Base-by-base conservation (phyloP, 2,329 filamentous ascomycete species). In the Juglanconis sp. region DNA sequence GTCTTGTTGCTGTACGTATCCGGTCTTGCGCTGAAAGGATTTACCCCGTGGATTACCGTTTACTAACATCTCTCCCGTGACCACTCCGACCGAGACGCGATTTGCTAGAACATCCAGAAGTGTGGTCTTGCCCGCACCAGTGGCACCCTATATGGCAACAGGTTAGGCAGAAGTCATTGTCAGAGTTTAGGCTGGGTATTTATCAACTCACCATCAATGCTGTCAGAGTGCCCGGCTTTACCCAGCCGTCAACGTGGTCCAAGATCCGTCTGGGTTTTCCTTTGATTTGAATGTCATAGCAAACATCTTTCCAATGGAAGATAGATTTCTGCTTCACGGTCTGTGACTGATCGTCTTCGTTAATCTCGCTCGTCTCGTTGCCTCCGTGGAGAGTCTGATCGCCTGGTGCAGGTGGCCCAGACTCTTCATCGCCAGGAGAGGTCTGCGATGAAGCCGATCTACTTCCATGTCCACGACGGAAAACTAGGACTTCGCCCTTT, bases 211-310 rank as follows among this genome's bases (percentile, higher is more conserved):
- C 85, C 84, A 87, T 87, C 5, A 96, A 79, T 1, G 91, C 92
- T 3, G 92, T 96, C 38, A 96, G 76, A 1, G 90, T 96, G 35
- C 92, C 92, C 0, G 92, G 92, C 72, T 93, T 93, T 59, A 96
- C 91, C 90, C 91, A 96, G 5, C 92, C 92, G 66, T 90, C 86
- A 1, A 96, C 89, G 59, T 92, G 78, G 65, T 96, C 87, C 56
- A 96, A 75, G 62, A 96, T 71, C 17, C 88, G 82, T n/a, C 91
- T 84, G 1, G 80, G 76, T 64, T 91, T 84, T 1, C 80, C 81
- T 74, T 95, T 95, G 74, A 96, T 90, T 66, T 88, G 83, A 65
- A 86, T 82, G 24, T 86, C 80, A 59, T 83, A 96, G 65, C 86
- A 87, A 0, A 95, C 87, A 66, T 92, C 81, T 58, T 85, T 81